Conservation (phyloP, 495 filamentous ascomycete genomes). For the Parmelia sp. region DNA sequence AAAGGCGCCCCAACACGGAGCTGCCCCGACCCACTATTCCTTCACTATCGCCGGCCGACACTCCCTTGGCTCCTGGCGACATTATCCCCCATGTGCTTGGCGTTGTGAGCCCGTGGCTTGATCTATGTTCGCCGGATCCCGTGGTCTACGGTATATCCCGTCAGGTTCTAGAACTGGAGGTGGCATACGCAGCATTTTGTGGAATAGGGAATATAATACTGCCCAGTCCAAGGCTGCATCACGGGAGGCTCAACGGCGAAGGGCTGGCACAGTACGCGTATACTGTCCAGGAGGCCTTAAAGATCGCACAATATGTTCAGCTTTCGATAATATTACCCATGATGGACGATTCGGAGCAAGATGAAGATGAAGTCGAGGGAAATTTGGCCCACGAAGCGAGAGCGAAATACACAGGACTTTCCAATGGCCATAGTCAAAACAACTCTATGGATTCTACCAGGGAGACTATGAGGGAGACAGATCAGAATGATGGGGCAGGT, state of each 20-base stretch:
- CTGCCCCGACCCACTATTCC: constrained; percentile 53
- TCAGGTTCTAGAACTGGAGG: constrained; percentile 82
- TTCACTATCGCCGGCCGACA: constrained; percentile 66
- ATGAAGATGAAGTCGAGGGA: constrained; percentile 44
- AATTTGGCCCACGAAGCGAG: constrained; percentile 54
- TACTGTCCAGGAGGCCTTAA: constrained; percentile 73
- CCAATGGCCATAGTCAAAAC: constrained; percentile 27
- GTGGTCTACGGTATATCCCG: constrained; percentile 73
- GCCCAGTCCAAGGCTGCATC: constrained; percentile 59
- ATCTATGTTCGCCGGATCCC: constrained; percentile 77
- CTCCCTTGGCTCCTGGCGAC: constrained; percentile 63
- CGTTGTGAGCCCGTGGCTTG: constrained; percentile 80
- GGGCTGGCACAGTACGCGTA: constrained; percentile 69
- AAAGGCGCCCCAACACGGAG: constrained; percentile 33
- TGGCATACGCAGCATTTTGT: constrained; percentile 92
- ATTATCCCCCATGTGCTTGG: constrained; percentile 65
- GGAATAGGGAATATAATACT: constrained; percentile 78
- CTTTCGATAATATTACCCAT: constrained; percentile 77
- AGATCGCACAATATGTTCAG: constrained; percentile 65
- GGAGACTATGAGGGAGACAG: constrained; percentile 24
- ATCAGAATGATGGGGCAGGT: constrained; percentile 14
- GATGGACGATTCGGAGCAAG: constrained; percentile 50
- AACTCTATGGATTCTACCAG: constrained; percentile 19
- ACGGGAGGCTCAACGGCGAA: constrained; percentile 40
- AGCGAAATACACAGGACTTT: constrained; percentile 41